These are phyloP conservation scores for Clarireedia homoeocarpa DNA, from an alignment of 2,329 filamentous ascomycete species.

Conservation along the genomic window DNA sequence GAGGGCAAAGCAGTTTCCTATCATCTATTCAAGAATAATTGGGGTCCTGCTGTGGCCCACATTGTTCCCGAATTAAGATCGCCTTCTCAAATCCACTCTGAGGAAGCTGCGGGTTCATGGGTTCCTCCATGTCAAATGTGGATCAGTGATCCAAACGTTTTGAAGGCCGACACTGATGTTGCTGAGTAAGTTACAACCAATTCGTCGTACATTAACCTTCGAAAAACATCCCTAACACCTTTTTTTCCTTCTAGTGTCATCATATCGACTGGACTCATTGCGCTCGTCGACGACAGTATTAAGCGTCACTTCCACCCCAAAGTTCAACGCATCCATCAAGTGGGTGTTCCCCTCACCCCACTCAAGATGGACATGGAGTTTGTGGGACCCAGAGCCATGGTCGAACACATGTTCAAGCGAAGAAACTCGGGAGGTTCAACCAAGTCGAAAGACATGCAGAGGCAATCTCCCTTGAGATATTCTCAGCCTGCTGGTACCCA, in stretches of 20 bases:
- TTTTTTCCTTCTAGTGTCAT: constrained; percentile 55
- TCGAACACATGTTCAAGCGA: constrained; percentile 57
- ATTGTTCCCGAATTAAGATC: constrained; percentile 76
- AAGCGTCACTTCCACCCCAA: constrained; percentile 37
- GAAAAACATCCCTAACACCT: background rate
- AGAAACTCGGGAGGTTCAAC: constrained; percentile 25
- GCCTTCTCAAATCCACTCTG: constrained; percentile 59
- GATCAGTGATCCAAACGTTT: constrained; percentile 68
- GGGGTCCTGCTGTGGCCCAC: constrained; percentile 63
- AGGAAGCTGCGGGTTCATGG: constrained; percentile 77
- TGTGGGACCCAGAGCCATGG: constrained; percentile 52
- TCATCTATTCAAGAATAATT: constrained; percentile 64
- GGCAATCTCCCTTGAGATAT: constrained; percentile 16
- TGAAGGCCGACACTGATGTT: constrained; percentile 64
- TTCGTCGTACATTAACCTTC: background rate
- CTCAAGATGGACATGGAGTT: constrained; percentile 48
- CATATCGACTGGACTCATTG: constrained; percentile 80
- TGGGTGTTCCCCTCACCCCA: constrained; percentile 44
- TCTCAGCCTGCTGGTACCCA: constrained; percentile 3
- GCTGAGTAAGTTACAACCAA: constrained; percentile 62
- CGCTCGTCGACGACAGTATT: constrained; percentile 87
- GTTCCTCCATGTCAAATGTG: constrained; percentile 85
- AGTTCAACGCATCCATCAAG: constrained; percentile 35
- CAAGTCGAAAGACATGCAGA: constrained; percentile 13
- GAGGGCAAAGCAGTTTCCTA: constrained; percentile 61